phyloP scores from a whole-genome alignment of 2,329 filamentous ascomycete genomes.

The Penicillium sp. region DNA sequence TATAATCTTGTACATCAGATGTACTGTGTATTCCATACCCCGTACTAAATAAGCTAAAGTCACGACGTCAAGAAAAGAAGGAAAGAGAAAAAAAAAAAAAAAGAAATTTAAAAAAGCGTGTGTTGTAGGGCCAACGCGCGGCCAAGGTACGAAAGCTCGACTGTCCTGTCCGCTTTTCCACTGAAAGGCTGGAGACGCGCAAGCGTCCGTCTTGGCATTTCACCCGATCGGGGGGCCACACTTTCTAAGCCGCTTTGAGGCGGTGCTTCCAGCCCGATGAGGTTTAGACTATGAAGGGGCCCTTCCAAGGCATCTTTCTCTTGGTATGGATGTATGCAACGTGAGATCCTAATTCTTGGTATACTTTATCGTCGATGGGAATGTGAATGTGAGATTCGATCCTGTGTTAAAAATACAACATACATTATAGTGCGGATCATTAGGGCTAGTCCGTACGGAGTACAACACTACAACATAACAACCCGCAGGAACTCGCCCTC shows the following conservation, averaged over 20 bases:
- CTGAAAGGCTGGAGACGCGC: conserved; percentile 36
- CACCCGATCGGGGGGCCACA: conserved; percentile 33
- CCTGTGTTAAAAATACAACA: not conserved
- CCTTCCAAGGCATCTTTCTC: conserved; percentile 16
- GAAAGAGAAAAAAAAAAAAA: not conserved
- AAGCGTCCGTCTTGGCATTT: conserved; percentile 40
- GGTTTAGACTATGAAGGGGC: conserved; percentile 15
- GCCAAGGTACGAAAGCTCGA: conserved; percentile 5
- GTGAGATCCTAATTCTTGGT: not conserved
- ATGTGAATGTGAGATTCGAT: not conserved
- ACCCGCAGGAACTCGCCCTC: not conserved
- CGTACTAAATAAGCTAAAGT: not conserved
- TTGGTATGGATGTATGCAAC: conserved; percentile 6
- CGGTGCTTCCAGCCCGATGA: not conserved
- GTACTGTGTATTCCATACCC: not conserved
- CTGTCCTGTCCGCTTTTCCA: conserved; percentile 3
- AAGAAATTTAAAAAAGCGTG: not conserved
- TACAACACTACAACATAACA: not conserved
- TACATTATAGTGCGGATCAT: not conserved
- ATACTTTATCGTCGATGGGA: not conserved
- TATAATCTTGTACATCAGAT: not conserved
- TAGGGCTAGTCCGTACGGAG: not conserved
- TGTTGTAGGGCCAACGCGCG: conserved; percentile 2
- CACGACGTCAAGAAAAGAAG: not conserved
- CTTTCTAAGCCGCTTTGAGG: conserved; percentile 24